Percentiles rank a stretch among this genome's conserved stretches.
These are phyloP conservation scores for Teratosphaeria destructans DNA, from an alignment of 2,329 filamentous ascomycete genomes.

Conservation along the genomic window DNA sequence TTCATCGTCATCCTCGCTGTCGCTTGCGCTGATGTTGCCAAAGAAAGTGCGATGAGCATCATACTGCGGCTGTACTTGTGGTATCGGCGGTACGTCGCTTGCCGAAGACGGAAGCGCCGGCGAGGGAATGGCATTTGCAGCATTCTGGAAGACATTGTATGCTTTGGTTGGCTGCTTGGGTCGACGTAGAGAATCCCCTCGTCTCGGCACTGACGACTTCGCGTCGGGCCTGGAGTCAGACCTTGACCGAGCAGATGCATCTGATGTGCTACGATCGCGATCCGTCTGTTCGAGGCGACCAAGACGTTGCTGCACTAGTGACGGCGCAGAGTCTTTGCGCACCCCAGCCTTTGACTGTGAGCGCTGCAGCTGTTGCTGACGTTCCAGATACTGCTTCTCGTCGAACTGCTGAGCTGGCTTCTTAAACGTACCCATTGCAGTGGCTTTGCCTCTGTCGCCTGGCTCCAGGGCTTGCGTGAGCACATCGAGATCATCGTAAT, in stretches of 20 bases:
- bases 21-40: slow-evolving; percentile 28
- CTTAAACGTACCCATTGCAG: slow-evolving; percentile 60
- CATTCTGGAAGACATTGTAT: slow-evolving; percentile 38
- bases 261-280: slow-evolving; percentile 10
- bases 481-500: slow-evolving; percentile 55
- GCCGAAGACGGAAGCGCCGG: slow-evolving; percentile 5
- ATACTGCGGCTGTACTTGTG: slow-evolving; percentile 4
- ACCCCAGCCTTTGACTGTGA: slow-evolving; percentile 16
- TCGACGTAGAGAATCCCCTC: slow-evolving; percentile 2
- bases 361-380: slow-evolving; percentile 70
- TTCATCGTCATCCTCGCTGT: slow-evolving; percentile 30
- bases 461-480: slow-evolving; percentile 57
- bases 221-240: slow-evolving; percentile 6
- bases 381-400: slow-evolving; percentile 72
- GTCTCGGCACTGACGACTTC: neutral
- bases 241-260: slow-evolving; percentile 15
- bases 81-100: slow-evolving; percentile 9
- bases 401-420: slow-evolving; percentile 70
- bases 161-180: slow-evolving; percentile 23
- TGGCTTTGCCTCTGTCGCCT: slow-evolving; percentile 71
- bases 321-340: slow-evolving; percentile 7
- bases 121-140: slow-evolving; percentile 30
- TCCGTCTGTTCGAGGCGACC: slow-evolving; percentile 13
- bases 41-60: slow-evolving; percentile 29
- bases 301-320: slow-evolving; percentile 16